Evolutionary conservation across 208 protist genomes (phyloP).

Genomic region (Strigomonas culicis): DNA sequence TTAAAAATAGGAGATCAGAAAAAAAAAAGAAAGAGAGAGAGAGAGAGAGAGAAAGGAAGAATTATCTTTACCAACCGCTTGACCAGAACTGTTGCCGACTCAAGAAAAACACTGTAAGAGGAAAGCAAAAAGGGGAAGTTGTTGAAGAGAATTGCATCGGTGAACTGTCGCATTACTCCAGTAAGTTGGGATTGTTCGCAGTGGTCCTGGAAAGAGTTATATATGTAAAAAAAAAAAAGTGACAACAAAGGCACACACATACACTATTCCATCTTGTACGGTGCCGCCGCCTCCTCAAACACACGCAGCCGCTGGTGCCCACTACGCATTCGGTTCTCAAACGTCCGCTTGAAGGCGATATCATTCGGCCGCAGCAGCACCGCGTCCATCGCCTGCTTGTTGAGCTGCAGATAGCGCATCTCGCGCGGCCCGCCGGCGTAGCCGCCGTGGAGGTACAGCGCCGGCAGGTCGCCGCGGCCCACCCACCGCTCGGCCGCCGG

Average conservation of each 20-base stretch:
- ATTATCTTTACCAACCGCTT: not conserved
- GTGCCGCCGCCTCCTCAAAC: conserved; percentile 32
- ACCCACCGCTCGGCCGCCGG: not conserved
- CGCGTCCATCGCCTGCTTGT: conserved; percentile 65
- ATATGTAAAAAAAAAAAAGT: conserved; percentile 16
- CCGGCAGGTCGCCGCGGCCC: conserved; percentile 20
- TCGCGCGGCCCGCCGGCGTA: conserved; percentile 54
- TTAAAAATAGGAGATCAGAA: not conserved
- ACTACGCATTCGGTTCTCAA: conserved; percentile 57
- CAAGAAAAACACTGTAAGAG: not conserved
- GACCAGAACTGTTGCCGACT: no score
- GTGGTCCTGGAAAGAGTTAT: not conserved
- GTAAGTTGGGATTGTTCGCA: not conserved
- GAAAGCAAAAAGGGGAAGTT: not conserved
- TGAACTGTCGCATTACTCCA: not conserved
- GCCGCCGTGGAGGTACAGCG: conserved; percentile 67
- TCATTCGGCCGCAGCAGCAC: conserved; percentile 81
- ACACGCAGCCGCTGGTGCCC: conserved; percentile 56
- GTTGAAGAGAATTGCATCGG: not conserved
- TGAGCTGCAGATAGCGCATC: conserved; percentile 69
- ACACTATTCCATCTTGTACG: not conserved
- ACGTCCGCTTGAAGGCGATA: conserved; percentile 61
- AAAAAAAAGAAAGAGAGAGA: conserved; percentile 4
- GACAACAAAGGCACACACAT: not conserved
- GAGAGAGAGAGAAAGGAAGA: not conserved